Evolutionary conservation across 768 basidiomycete genomes (phyloP).

Genomic region (Pulveroboletus sp.): DNA sequence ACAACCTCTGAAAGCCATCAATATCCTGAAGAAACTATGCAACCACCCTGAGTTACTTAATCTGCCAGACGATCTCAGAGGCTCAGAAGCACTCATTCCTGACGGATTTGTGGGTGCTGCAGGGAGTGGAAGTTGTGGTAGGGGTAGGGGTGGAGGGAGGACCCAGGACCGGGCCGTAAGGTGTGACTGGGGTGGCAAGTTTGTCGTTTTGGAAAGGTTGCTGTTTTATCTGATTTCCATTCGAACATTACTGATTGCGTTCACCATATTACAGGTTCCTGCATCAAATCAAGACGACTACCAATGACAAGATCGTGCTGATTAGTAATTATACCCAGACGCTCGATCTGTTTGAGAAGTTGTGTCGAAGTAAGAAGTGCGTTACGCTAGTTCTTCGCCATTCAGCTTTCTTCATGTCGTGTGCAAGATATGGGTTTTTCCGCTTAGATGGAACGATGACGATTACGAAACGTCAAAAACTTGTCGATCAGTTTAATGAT

Average conservation of each 20-base stretch:
- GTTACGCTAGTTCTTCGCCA: slow-evolving; percentile 11
- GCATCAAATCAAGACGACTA: slow-evolving; percentile 75
- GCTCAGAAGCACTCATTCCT: slow-evolving; percentile 79
- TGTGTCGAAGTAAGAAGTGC: slow-evolving; percentile 83
- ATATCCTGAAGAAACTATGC: slow-evolving; percentile 91
- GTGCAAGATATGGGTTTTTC: slow-evolving; percentile 80
- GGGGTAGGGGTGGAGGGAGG: slow-evolving; percentile 40
- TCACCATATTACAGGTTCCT: slow-evolving; percentile 59
- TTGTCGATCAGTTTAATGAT: slow-evolving; percentile 95
- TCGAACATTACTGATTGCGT: not conserved
- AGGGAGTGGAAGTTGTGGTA: slow-evolving; percentile 9
- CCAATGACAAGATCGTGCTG: slow-evolving; percentile 92
- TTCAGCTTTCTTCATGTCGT: not conserved
- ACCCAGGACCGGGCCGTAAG: slow-evolving; percentile 48
- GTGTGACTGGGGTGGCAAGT: slow-evolving; percentile 89
- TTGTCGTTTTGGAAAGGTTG: slow-evolving; percentile 88
- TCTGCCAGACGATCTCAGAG: slow-evolving; percentile 78
- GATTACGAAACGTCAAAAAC: slow-evolving; percentile 88
- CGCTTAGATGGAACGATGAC: slow-evolving; percentile 95
- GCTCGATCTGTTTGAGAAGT: slow-evolving; percentile 86
- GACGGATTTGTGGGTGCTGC: slow-evolving; percentile 68
- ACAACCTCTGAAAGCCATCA: slow-evolving; percentile 95
- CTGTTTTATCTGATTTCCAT: slow-evolving; percentile 7
- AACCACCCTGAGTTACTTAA: slow-evolving; percentile 92
- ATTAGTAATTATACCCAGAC: slow-evolving; percentile 98